These are phyloP conservation scores for Eragrostis nindensis DNA, from an alignment of 176 grass and related monocot genomes.

Conservation along the genomic window DNA sequence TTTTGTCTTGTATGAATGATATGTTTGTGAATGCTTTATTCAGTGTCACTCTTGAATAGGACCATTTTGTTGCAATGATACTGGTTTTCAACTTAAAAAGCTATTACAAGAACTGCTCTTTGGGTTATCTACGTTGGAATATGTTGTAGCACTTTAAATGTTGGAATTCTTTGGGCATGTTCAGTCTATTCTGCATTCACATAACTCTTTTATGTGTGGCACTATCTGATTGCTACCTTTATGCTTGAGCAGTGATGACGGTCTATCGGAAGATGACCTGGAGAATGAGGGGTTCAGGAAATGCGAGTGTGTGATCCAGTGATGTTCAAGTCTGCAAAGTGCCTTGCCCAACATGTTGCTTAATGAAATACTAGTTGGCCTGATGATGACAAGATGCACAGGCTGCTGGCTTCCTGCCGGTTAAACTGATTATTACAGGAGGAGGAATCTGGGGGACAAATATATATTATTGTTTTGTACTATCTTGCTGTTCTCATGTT, in stretches of 20 bases:
- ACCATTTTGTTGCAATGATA: neutral
- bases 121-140: too few relatives aligned
- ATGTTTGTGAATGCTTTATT: neutral
- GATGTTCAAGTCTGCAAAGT: conserved; percentile 35
- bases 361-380: neutral
- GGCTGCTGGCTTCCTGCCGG: neutral
- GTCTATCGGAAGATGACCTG: conserved; percentile 68
- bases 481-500: conserved; percentile 3
- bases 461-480: conserved; percentile 18
- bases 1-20: conserved; percentile 9
- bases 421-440: conserved; percentile 5
- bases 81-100: neutral
- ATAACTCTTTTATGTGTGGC: neutral
- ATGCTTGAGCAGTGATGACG: conserved; percentile 62
- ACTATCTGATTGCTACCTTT: neutral
- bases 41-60: neutral
- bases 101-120: too few relatives aligned
- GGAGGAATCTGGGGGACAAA: neutral
- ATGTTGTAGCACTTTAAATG: neutral
- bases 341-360: neutral
- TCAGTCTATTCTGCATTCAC: neutral
- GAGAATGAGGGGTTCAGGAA: conserved; percentile 63
- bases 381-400: neutral
- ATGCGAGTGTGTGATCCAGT: conserved; percentile 84
- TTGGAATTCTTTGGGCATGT: neutral